phyloP scores from a whole-genome alignment of 441 rosid species.

The Gossypium schwendimanii region DNA sequence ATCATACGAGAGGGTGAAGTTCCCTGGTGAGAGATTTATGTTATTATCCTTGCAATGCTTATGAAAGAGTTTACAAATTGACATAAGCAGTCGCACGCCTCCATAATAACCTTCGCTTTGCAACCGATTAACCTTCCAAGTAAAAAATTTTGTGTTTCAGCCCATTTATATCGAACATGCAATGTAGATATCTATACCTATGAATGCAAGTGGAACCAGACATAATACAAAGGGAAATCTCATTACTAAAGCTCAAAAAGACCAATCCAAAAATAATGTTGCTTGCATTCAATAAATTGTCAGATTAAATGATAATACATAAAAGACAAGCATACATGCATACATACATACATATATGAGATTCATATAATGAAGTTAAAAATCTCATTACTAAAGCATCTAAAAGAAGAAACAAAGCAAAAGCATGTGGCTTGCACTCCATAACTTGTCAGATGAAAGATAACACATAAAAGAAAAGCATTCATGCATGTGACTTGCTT shows the following conservation, averaged over 20 bases:
- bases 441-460: no score
- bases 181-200: not conserved
- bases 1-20: conserved; percentile 70
- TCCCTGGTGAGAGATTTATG: conserved; percentile 43
- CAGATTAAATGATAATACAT: not conserved
- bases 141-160: not conserved
- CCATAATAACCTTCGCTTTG: conserved; percentile 83
- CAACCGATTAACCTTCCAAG: conserved; percentile 50
- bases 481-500: no score
- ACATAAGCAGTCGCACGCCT: conserved; percentile 89
- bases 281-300: not conserved
- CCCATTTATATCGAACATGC: not conserved
- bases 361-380: not conserved
- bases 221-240: not conserved
- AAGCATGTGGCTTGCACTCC: no score
- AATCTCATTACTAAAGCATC: not conserved
- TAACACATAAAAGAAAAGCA: no score
- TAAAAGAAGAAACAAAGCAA: no score
- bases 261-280: not conserved
- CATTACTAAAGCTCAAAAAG: not conserved
- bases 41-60: conserved; percentile 49
- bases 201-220: not conserved
- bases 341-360: not conserved
- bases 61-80: conserved; percentile 65
- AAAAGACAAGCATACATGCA: not conserved